phyloP scores from a whole-genome alignment of 2,329 filamentous ascomycete species.

The Bipolaris victoriae region DNA sequence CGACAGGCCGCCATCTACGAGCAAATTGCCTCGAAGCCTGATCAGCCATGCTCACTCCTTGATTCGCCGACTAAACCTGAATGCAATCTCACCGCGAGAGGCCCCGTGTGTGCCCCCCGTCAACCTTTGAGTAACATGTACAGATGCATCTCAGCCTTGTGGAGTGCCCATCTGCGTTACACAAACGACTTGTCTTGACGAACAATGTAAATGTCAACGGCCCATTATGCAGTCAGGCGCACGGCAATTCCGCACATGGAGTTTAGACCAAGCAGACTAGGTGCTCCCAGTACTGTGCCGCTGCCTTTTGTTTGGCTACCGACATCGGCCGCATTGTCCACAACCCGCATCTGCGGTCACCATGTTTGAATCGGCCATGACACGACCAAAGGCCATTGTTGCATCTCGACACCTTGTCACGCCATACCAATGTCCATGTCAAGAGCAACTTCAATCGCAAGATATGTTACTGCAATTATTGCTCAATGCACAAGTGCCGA shows the following conservation, averaged over 20 bases:
- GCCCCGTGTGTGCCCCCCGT: not conserved
- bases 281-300: slow-evolving; percentile 12
- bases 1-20: slow-evolving; percentile 16
- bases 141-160: slow-evolving; percentile 24
- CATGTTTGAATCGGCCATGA: slow-evolving; percentile 15
- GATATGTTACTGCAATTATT: not conserved
- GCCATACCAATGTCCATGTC: slow-evolving; percentile 1
- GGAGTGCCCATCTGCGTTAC: slow-evolving; percentile 17
- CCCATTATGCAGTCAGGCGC: slow-evolving; percentile 19
- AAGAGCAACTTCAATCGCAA: not conserved
- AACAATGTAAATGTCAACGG: slow-evolving; percentile 19
- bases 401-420: not conserved
- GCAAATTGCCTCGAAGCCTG: slow-evolving; percentile 1
- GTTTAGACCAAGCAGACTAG: not conserved
- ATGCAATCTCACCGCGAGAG: slow-evolving; percentile 11
- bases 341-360: slow-evolving; percentile 29
- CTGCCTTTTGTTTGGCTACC: slow-evolving; percentile 24
- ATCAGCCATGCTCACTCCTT: slow-evolving; percentile 7
- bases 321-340: slow-evolving; percentile 30
- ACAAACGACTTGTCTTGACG: slow-evolving; percentile 21
- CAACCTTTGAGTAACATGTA: slow-evolving; percentile 5
- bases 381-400: not conserved
- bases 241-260: slow-evolving; percentile 14
- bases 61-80: not conserved
- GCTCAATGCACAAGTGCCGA: not conserved